Conservation (phyloP, 129 eudicot genomes). For the carrot (Daucus carota) region DNA sequence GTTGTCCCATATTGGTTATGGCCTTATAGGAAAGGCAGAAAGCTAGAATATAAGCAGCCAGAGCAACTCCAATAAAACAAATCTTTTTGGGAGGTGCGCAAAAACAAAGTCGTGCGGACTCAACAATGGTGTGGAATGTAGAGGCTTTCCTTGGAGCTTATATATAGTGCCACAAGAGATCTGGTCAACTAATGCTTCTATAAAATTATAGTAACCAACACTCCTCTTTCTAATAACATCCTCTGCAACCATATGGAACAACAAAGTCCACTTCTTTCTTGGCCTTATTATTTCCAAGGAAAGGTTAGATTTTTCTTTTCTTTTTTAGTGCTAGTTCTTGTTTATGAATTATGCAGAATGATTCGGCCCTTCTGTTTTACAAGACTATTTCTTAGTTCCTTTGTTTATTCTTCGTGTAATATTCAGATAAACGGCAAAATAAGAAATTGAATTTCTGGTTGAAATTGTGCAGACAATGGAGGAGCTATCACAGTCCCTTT, state of each 20-base stretch:
- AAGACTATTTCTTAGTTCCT: neutral
- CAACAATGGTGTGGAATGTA: too few species aligned
- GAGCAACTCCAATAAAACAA: too few species aligned
- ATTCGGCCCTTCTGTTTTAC: neutral
- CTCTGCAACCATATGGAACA: conserved; percentile 35
- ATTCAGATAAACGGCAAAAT: neutral
- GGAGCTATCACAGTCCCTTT: conserved; percentile 48
- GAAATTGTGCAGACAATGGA: conserved; percentile 40
- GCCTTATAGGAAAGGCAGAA: too few species aligned
- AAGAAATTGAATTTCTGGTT: neutral
- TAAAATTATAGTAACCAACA: conserved; percentile 13
- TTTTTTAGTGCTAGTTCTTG: neutral
- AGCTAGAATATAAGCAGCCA: too few species aligned
- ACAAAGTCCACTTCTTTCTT: conserved; percentile 33
- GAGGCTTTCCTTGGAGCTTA: conserved; percentile 5
- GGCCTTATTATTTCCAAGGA: conserved; percentile 45
- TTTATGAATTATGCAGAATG: neutral
- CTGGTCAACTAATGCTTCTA: conserved; percentile 5
- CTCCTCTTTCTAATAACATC: neutral
- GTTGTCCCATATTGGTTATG: too few species aligned
- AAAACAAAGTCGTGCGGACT: too few species aligned
- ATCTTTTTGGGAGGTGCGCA: too few species aligned
- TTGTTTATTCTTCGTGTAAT: neutral
- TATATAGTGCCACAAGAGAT: conserved; percentile 10
- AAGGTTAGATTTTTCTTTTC: conserved; percentile 27